A percentile compares a stretch with the other conserved stretches of the same genome.
These are phyloP conservation scores for Tremella yokohamensis DNA, from an alignment of 768 basidiomycete species.

Conservation along the genomic window DNA sequence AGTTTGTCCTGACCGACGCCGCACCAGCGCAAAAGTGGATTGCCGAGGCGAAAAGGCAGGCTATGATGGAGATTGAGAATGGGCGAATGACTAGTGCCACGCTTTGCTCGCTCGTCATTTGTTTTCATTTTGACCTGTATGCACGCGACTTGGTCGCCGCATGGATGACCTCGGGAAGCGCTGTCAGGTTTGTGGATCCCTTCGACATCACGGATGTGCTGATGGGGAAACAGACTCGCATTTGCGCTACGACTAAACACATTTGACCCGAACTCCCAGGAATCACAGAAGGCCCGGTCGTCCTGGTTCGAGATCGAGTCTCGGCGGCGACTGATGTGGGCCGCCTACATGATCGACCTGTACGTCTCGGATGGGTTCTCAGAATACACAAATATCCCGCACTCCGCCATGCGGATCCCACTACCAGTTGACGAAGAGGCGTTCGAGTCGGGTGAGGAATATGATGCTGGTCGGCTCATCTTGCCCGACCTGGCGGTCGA, in stretches of 20 bases:
- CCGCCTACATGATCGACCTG: slow-evolving; percentile 5
- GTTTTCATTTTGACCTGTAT: slow-evolving; percentile 7
- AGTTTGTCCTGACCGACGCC: slow-evolving; percentile 2
- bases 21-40: slow-evolving; percentile 6
- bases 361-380: slow-evolving; percentile 1
- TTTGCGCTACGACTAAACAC: slow-evolving; percentile 1
- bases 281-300: background rate
- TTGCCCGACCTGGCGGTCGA: background rate
- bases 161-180: slow-evolving; percentile 9
- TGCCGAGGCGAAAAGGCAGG: slow-evolving; percentile 8
- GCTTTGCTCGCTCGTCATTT: background rate
- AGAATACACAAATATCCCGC: slow-evolving; percentile 1
- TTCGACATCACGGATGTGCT: background rate
- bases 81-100: background rate
- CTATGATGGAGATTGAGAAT: slow-evolving; percentile 6
- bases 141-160: slow-evolving; percentile 3
- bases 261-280: slow-evolving; percentile 1
- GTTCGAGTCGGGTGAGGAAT: slow-evolving; percentile 1
- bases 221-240: background rate
- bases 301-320: slow-evolving; percentile 5
- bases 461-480: slow-evolving; percentile 1
- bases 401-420: slow-evolving; percentile 1
- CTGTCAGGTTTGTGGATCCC: background rate
- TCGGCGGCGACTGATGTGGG: background rate
- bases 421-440: slow-evolving; percentile 1